These are phyloP conservation scores for Beauveria sp. DNA, from an alignment of 2,329 filamentous ascomycete species.

Conservation along the genomic window DNA sequence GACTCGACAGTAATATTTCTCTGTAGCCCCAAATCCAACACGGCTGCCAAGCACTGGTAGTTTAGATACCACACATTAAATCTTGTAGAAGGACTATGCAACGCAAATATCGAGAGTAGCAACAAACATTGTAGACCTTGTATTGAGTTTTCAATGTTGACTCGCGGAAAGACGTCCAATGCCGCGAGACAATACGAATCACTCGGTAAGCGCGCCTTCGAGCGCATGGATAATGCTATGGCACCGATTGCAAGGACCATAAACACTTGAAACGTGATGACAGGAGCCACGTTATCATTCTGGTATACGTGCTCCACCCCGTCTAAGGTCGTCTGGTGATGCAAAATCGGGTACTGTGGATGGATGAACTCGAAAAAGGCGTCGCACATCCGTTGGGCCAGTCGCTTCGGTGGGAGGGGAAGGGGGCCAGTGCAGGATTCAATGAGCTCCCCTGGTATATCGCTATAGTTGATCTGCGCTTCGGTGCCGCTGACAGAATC, in stretches of 20 bases:
- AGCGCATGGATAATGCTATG: slow-evolving; percentile 34
- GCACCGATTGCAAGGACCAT: slow-evolving; percentile 47
- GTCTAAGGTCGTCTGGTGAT: slow-evolving; percentile 34
- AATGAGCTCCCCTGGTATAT: slow-evolving; percentile 22
- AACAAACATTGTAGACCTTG: slow-evolving; percentile 42
- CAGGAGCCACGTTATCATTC: slow-evolving; percentile 20
- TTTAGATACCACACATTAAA: slow-evolving; percentile 48
- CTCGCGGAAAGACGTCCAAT: slow-evolving; percentile 35
- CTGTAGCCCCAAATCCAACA: slow-evolving; percentile 45
- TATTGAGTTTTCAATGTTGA: slow-evolving; percentile 41
- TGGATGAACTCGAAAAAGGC: slow-evolving; percentile 43
- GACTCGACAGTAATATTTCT: slow-evolving; percentile 36
- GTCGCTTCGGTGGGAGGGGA: slow-evolving; percentile 23
- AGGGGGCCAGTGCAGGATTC: slow-evolving; percentile 26
- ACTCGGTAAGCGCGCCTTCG: slow-evolving; percentile 35
- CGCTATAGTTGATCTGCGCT: neutral
- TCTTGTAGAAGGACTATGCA: slow-evolving; percentile 40
- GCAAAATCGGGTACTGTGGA: slow-evolving; percentile 41
- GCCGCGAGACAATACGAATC: slow-evolving; percentile 43
- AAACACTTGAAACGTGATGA: slow-evolving; percentile 37
- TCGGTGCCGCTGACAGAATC: neutral
- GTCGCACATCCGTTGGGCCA: slow-evolving; percentile 32
- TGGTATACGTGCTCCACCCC: slow-evolving; percentile 31
- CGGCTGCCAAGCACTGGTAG: slow-evolving; percentile 44
- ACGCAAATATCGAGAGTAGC: slow-evolving; percentile 38